Evolutionary conservation across 2,329 filamentous ascomycete genomes (phyloP).

Genomic region (Blastomyces gilchristii): DNA sequence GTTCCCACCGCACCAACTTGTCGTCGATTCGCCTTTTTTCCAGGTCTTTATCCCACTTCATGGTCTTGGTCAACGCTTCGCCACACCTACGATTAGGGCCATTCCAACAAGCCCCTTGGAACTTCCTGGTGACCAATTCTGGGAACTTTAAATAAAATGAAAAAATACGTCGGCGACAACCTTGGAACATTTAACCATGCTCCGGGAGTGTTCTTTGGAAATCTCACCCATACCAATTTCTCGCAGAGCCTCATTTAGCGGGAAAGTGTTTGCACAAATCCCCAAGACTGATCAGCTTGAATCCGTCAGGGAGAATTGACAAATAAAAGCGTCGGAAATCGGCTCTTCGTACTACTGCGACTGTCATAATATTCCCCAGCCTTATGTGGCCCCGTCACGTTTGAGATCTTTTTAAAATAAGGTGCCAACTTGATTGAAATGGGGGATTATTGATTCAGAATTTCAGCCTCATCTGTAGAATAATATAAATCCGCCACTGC

Average conservation of each 20-base stretch:
- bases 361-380: neutral
- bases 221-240: neutral
- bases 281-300: neutral
- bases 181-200: neutral
- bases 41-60: neutral
- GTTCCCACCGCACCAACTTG: neutral
- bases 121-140: no score
- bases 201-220: neutral
- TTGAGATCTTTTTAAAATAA: neutral
- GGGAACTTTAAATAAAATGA: neutral
- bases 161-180: neutral
- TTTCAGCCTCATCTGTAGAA: slow-evolving; percentile 5
- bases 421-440: neutral
- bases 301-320: neutral
- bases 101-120: neutral
- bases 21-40: neutral
- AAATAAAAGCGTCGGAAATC: neutral
- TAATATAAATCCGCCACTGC: neutral
- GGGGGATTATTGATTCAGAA: neutral
- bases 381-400: slow-evolving; percentile 1
- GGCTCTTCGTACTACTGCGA: neutral
- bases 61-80: slow-evolving; percentile 1
- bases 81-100: neutral
- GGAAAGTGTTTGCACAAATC: neutral
- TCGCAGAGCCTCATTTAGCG: slow-evolving; percentile 3